These are phyloP conservation scores for Ormosia semicastrata DNA, from an alignment of 306 rosid species.

Conservation along the genomic window DNA sequence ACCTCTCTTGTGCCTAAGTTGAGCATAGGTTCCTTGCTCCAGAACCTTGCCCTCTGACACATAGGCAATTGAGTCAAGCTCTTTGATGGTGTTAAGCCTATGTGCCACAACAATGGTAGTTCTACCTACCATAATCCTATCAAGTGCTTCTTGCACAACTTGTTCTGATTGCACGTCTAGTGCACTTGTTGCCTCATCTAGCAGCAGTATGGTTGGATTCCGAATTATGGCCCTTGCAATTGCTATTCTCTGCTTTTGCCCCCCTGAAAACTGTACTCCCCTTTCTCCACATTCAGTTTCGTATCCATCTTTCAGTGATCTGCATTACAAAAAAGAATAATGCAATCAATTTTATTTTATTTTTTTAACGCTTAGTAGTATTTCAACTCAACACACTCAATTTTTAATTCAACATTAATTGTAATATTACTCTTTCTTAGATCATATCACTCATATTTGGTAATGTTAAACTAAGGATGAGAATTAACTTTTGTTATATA, in stretches of 20 bases:
- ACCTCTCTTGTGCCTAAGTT: constrained; percentile 68
- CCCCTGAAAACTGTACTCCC: constrained; percentile 95
- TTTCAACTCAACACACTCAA: not conserved
- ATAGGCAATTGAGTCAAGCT: constrained; percentile 76
- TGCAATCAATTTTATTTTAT: not conserved
- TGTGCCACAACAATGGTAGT: constrained; percentile 92
- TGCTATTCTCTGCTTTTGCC: constrained; percentile 92
- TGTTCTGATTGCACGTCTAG: constrained; percentile 87
- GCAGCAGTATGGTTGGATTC: constrained; percentile 66
- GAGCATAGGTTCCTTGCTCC: constrained; percentile 83
- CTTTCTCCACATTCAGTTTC: constrained; percentile 94
- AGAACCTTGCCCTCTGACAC: constrained; percentile 79
- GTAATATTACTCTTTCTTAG: not conserved
- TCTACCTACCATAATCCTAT: constrained; percentile 81
- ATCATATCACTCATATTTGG: not conserved
- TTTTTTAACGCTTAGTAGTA: not conserved
- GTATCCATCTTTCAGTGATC: constrained; percentile 85
- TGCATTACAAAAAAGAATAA: constrained; percentile 23
- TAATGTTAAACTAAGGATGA: not conserved
- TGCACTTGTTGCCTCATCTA: constrained; percentile 97
- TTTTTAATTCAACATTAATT: not conserved
- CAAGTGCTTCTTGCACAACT: constrained; percentile 89
- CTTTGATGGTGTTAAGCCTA: constrained; percentile 81
- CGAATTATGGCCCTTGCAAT: constrained; percentile 92
- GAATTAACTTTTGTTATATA: not conserved